A percentile compares a stretch with the other conserved stretches of the same genome.
Conservation (phyloP, 306 rosid species). For the Medicago lupulina region DNA sequence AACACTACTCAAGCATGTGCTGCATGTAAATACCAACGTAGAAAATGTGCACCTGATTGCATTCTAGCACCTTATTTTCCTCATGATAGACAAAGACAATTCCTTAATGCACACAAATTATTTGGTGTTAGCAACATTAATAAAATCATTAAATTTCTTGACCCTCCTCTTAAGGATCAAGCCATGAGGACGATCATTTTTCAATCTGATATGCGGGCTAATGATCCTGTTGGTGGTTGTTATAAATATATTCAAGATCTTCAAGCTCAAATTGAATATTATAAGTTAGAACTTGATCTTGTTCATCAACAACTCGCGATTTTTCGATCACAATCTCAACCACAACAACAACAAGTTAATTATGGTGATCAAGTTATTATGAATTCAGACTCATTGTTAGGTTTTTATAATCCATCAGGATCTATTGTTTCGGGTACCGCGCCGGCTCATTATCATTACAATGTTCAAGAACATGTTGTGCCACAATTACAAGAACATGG, state of each 20-base stretch:
- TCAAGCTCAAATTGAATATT: slow-evolving; percentile 57
- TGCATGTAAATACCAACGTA: slow-evolving; percentile 89
- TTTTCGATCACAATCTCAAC: slow-evolving; percentile 50
- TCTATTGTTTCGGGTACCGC: neutral
- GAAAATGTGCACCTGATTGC: slow-evolving; percentile 91
- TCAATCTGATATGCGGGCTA: slow-evolving; percentile 83
- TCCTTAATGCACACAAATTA: slow-evolving; percentile 77
- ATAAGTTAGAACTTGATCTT: slow-evolving; percentile 57
- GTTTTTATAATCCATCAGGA: slow-evolving; percentile 34
- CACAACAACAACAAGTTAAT: slow-evolving; percentile 6
- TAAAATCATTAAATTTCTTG: slow-evolving; percentile 62
- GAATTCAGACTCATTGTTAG: slow-evolving; percentile 50
- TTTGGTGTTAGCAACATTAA: slow-evolving; percentile 86
- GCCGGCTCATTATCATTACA: slow-evolving; percentile 31
- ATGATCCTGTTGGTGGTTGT: slow-evolving; percentile 89
- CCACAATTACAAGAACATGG: slow-evolving; percentile 33
- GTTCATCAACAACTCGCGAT: slow-evolving; percentile 75
- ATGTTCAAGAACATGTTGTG: slow-evolving; percentile 37
- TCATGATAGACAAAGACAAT: slow-evolving; percentile 74
- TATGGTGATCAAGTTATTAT: slow-evolving; percentile 41
- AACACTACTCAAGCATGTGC: slow-evolving; percentile 90
- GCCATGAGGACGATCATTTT: slow-evolving; percentile 80
- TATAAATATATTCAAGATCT: slow-evolving; percentile 62
- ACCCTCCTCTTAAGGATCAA: slow-evolving; percentile 55
- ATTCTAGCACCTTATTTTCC: slow-evolving; percentile 88